Conservation (phyloP, 805 yeast species). For the Hanseniaspora thailandica region DNA sequence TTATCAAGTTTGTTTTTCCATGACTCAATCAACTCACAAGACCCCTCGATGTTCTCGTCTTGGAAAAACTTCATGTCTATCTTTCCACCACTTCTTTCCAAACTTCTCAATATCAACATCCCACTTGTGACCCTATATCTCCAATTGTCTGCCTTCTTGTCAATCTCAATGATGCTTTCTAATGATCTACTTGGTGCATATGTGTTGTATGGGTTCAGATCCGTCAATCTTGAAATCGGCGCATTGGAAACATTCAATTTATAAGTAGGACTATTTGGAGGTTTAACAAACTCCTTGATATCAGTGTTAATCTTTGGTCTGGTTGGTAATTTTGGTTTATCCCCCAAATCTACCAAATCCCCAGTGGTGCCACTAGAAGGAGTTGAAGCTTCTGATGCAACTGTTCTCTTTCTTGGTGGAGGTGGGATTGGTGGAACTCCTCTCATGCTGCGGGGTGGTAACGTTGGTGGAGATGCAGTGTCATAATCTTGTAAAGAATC, state of each 20-base stretch:
- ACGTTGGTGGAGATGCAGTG: conserved; percentile 24
- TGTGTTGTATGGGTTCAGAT: conserved; percentile 6
- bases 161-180: conserved; percentile 24
- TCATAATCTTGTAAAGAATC: not conserved
- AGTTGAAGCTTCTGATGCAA: not conserved
- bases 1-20: not conserved
- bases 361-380: not conserved
- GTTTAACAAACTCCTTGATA: not conserved
- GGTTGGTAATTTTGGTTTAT: not conserved
- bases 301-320: not conserved
- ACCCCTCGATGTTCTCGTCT: conserved; percentile 23
- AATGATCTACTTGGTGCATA: not conserved
- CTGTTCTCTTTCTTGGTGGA: conserved; percentile 12
- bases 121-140: conserved; percentile 38
- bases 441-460: conserved; percentile 25
- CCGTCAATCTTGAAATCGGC: not conserved
- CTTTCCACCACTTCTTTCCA: conserved; percentile 16
- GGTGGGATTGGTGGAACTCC: conserved; percentile 21
- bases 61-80: conserved; percentile 25
- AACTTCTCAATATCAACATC: conserved; percentile 19
- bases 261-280: not conserved
- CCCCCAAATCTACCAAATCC: not conserved
- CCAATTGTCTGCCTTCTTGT: conserved; percentile 48
- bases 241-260: not conserved
- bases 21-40: conserved; percentile 14